These are phyloP conservation scores for Diplotaxis tenuifolia DNA, from an alignment of 345 rosid species.

Conservation along the genomic window DNA sequence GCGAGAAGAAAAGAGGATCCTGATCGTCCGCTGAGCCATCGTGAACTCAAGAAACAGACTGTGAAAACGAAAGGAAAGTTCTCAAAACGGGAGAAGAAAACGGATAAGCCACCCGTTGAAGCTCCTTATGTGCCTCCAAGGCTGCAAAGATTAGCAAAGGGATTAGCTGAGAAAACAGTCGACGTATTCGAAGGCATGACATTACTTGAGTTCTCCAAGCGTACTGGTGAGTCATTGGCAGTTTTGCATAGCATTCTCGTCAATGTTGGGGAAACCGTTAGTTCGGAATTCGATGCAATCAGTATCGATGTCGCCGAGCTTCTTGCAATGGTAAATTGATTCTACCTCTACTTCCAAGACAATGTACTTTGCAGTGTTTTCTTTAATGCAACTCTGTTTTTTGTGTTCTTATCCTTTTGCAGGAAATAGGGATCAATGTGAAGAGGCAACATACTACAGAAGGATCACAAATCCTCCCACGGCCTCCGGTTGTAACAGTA, in stretches of 20 bases:
- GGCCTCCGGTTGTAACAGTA: conserved; percentile 85
- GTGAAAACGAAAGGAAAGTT: conserved; percentile 53
- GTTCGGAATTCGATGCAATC: conserved; percentile 73
- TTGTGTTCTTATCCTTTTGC: too few relatives aligned
- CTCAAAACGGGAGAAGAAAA: conserved; percentile 47
- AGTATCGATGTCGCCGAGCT: conserved; percentile 84
- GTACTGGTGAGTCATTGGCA: conserved; percentile 54
- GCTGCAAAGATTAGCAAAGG: conserved; percentile 49
- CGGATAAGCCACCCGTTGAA: conserved; percentile 62
- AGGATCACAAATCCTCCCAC: conserved; percentile 63
- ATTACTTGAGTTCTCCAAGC: conserved; percentile 70
- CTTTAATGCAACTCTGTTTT: too few relatives aligned
- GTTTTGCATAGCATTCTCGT: conserved; percentile 65
- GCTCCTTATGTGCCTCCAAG: conserved; percentile 74
- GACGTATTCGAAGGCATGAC: conserved; percentile 92
- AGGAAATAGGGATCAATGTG: conserved; percentile 80
- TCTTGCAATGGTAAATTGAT: conserved; percentile 66
- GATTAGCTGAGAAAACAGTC: conserved; percentile 55
- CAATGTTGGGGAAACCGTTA: conserved; percentile 74
- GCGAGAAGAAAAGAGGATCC: conserved; percentile 50
- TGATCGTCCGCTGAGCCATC: conserved; percentile 47
- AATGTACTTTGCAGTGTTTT: too few relatives aligned
- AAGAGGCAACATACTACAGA: conserved; percentile 71
- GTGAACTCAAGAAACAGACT: conserved; percentile 45
- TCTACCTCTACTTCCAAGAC: neutral